phyloP scores from a whole-genome alignment of 1,284 basidiomycete species.

The Cutaneotrichosporon dermatis region DNA sequence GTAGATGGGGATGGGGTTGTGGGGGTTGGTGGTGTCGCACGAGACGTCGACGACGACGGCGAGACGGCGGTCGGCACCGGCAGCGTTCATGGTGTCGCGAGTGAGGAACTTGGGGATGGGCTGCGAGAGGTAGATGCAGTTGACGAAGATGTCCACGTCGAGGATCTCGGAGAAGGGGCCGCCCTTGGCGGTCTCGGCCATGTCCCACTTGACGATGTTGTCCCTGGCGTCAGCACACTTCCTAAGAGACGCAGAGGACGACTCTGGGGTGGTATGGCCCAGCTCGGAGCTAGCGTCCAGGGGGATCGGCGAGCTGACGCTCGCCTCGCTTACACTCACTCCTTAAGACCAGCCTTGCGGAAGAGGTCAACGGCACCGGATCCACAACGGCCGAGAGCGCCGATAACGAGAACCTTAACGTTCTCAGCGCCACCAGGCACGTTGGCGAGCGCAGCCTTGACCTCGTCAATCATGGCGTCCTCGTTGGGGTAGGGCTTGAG shows the following conservation, averaged over 20 bases:
- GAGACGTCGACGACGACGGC: slow-evolving; percentile 93
- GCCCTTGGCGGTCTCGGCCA: slow-evolving; percentile 93
- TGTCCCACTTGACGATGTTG: slow-evolving; percentile 96
- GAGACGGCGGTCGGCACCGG: slow-evolving; percentile 66
- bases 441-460: slow-evolving; percentile 61
- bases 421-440: slow-evolving; percentile 61
- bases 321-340: slow-evolving; percentile 54
- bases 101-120: slow-evolving; percentile 87
- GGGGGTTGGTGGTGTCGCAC: slow-evolving; percentile 98
- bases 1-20: slow-evolving; percentile 98
- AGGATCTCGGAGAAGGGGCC: slow-evolving; percentile 95
- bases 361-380: slow-evolving; percentile 94
- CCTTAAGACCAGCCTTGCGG: slow-evolving; percentile 84
- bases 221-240: slow-evolving; percentile 55
- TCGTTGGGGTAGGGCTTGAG: slow-evolving; percentile 79
- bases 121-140: slow-evolving; percentile 95
- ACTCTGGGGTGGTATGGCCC: too few species aligned
- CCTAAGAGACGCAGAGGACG: not conserved
- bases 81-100: slow-evolving; percentile 64
- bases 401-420: slow-evolving; percentile 88
- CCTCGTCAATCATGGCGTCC: slow-evolving; percentile 68
- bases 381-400: slow-evolving; percentile 92
- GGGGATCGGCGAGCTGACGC: too few species aligned
- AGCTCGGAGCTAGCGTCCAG: too few species aligned
- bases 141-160: slow-evolving; percentile 97